phyloP scores from a whole-genome alignment of 306 rosid species.

The Quercus cerris region DNA sequence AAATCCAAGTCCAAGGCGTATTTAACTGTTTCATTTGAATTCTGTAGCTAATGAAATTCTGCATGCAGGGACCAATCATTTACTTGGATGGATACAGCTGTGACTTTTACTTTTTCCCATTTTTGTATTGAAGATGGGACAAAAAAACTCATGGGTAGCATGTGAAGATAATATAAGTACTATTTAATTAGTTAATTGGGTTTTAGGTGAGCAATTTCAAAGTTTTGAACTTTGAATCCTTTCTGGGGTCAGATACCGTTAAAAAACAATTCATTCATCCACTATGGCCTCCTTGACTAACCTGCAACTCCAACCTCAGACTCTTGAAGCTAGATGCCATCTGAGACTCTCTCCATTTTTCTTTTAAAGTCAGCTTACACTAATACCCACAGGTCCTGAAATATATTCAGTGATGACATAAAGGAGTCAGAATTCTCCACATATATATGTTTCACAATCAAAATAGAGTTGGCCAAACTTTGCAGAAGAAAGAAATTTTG shows the following conservation, averaged over 20 bases:
- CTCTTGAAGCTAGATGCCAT: background rate
- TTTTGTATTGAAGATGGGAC: background rate
- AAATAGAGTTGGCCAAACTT: background rate
- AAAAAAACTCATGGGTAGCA: background rate
- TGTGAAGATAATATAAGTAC: background rate
- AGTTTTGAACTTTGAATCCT: slow-evolving; percentile 4
- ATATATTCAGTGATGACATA: background rate
- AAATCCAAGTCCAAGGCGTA: no score
- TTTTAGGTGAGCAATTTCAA: slow-evolving; percentile 20
- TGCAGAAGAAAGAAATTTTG: background rate
- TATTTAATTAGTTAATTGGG: background rate
- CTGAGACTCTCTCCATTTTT: background rate
- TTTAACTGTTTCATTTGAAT: no score
- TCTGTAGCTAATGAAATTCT: no score
- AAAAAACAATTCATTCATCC: slow-evolving; percentile 11
- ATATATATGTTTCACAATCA: background rate
- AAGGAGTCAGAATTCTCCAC: background rate
- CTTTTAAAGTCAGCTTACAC: no score
- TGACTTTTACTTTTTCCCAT: background rate
- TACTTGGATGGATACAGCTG: no score
- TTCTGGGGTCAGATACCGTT: slow-evolving; percentile 9
- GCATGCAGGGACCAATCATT: no score
- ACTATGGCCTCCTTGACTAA: slow-evolving; percentile 14
- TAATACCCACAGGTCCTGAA: no score
- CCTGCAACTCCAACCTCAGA: slow-evolving; percentile 9